phyloP scores from a whole-genome alignment of 176 grass and related monocot genomes.

The Paspalum vaginatum region DNA sequence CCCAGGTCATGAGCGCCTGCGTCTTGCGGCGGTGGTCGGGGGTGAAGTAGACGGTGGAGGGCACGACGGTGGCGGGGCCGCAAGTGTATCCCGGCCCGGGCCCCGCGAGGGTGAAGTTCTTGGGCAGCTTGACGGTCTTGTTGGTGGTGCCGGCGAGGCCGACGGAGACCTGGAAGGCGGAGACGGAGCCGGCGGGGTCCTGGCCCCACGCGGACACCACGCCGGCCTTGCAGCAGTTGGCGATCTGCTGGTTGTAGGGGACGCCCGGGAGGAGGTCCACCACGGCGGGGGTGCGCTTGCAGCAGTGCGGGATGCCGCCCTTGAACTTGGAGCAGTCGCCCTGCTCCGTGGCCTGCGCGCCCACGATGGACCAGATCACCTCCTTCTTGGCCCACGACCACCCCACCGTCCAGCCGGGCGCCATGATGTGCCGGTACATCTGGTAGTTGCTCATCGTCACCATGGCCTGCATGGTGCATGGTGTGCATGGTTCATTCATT shows the following conservation, averaged over 20 bases:
- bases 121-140: slow-evolving; percentile 89
- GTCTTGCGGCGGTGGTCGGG: slow-evolving; percentile 70
- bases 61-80: slow-evolving; percentile 63
- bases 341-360: slow-evolving; percentile 81
- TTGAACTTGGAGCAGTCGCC: slow-evolving; percentile 99
- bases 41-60: slow-evolving; percentile 69
- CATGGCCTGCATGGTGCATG: too few relatives aligned
- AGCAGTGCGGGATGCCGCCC: slow-evolving; percentile 70
- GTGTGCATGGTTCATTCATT: too few relatives aligned
- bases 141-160: slow-evolving; percentile 84
- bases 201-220: slow-evolving; percentile 79
- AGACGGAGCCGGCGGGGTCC: slow-evolving; percentile 55
- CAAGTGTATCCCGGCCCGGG: slow-evolving; percentile 87
- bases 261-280: slow-evolving; percentile 93
- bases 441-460: slow-evolving; percentile 96
- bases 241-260: slow-evolving; percentile 98
- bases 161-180: slow-evolving; percentile 87
- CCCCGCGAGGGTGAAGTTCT: slow-evolving; percentile 73
- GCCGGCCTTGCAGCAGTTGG: slow-evolving; percentile 97
- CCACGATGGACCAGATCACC: slow-evolving; percentile 99
- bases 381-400: slow-evolving; percentile 98
- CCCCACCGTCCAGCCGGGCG: slow-evolving; percentile 67
- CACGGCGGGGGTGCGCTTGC: slow-evolving; percentile 70
- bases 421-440: slow-evolving; percentile 84
- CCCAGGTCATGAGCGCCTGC: slow-evolving; percentile 97